phyloP scores from a whole-genome alignment of 176 grass and related monocot species.

The Themeda triandra region DNA sequence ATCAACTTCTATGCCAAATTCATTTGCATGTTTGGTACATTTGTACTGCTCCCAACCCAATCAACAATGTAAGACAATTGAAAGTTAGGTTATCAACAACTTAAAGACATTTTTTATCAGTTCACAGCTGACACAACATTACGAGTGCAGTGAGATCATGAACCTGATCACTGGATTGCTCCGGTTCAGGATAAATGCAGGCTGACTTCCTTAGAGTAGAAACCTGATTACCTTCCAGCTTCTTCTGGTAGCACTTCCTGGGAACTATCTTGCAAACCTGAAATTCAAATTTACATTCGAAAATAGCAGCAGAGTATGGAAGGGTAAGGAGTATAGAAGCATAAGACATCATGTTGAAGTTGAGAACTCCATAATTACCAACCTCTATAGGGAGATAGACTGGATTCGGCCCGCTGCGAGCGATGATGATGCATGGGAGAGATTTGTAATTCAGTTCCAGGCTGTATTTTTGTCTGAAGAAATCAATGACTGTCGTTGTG shows the following conservation, averaged over 20 bases:
- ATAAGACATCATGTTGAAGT: not conserved
- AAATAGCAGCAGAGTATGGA: not conserved
- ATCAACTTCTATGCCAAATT: conserved; percentile 38
- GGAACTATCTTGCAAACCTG: conserved; percentile 57
- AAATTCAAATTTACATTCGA: not conserved
- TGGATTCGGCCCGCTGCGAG: conserved; percentile 43
- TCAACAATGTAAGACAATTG: too few species aligned
- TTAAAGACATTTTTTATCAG: not conserved
- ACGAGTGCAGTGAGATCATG: not conserved
- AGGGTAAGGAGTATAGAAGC: not conserved
- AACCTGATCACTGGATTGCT: conserved; percentile 50
- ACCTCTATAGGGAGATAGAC: conserved; percentile 80
- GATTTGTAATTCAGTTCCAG: conserved; percentile 30
- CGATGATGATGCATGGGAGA: conserved; percentile 59
- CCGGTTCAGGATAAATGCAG: conserved; percentile 16
- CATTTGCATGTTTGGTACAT: conserved; percentile 38
- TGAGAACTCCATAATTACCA: not conserved
- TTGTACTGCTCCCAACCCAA: too few species aligned
- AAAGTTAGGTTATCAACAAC: not conserved
- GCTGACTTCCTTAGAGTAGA: conserved; percentile 19
- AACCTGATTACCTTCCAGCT: conserved; percentile 37
- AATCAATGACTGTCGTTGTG: conserved; percentile 20
- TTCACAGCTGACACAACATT: not conserved
- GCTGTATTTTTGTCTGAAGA: conserved; percentile 50
- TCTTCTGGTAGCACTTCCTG: conserved; percentile 30